Evolutionary conservation across 2,329 filamentous ascomycete species (phyloP).

Genomic region (Colletotrichum cuscutae): DNA sequence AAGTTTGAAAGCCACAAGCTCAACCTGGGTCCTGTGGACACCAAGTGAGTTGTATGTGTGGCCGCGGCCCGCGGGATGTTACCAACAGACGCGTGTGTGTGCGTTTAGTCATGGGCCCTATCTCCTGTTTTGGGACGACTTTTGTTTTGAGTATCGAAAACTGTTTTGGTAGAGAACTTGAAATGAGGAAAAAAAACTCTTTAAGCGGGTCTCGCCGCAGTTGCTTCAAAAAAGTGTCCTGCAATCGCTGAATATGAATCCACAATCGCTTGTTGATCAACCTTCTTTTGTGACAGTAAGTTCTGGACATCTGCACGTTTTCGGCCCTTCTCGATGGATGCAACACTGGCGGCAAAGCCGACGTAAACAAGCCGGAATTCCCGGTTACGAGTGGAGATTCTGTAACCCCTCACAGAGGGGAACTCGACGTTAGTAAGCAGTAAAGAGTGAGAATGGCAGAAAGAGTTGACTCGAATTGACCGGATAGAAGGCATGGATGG

Average conservation of each 20-base stretch:
- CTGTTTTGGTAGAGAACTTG: neutral
- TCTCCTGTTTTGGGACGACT: neutral
- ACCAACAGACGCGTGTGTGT: neutral
- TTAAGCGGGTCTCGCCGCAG: constrained; percentile 10
- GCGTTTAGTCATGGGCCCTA: neutral
- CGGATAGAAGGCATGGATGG: neutral
- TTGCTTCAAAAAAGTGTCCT: neutral
- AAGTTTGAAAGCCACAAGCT: constrained; percentile 28
- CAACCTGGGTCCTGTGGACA: constrained; percentile 21
- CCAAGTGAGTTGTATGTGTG: constrained; percentile 6
- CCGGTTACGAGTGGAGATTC: neutral
- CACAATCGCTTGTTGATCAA: neutral
- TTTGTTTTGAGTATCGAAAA: constrained; percentile 8
- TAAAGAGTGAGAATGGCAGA: neutral
- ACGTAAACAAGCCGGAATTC: constrained; percentile 19
- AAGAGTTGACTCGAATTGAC: neutral
- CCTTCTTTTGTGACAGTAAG: neutral
- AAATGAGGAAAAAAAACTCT: neutral
- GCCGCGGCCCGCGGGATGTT: neutral
- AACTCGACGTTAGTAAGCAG: neutral
- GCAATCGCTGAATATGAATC: neutral
- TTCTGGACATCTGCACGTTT: neutral
- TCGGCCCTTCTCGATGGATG: constrained; percentile 14
- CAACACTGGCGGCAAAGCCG: constrained; percentile 20
- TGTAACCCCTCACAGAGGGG: neutral